Base-by-base conservation (phyloP, 305 asterid species). In the Ajuga reptans region DNA sequence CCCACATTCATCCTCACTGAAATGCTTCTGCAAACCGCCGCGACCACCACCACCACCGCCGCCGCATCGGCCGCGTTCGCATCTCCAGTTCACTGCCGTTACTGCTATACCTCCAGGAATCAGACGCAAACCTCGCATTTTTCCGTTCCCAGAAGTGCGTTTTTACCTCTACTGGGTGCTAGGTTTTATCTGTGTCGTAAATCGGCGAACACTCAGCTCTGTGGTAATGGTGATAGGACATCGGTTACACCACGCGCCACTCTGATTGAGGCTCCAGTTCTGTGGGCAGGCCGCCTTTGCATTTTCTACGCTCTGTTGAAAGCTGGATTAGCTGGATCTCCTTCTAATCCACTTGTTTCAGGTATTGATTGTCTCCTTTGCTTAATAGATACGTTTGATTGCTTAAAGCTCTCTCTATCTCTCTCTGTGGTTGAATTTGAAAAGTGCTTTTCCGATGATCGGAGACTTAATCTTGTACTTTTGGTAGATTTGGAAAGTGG, bases 281-380 rank as follows among this genome's bases (percentile, higher is more conserved):
- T 91, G 66, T 92, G 98, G 98, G 98, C 88, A 43, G 97, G 98
- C 34, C 89, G 98, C 69, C 77, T 92, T 63, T 88, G 93, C 81
- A 73, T 92, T 66, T 86, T 84, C 78, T 92, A 92, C 73, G 96
- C 90, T 17, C 92, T 92, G 6, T 65, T 92, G 77, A 92, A 92
- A 77, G 82, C 93, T 80, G 98, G 98, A 8, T 78, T 92, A 27
- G 98, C 93, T 83, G 98, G 98, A 78, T 92, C 98, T 78, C 88
- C 98, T 41, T 7, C 87, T 67, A 92, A 87, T 62, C 97, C 96
- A 54, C 73, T 92, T 42, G 75, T 88, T 75, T 76, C 97, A 49
- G 97, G 97, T 89, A 10, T 31, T 43, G 14, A 9, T 5, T 0
- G 4, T 52, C 37, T 42, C 66, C n/a, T 9, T 4, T 50, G 3